Base-by-base conservation (phyloP, 306 rosid genomes). In the Prunus padus region DNA sequence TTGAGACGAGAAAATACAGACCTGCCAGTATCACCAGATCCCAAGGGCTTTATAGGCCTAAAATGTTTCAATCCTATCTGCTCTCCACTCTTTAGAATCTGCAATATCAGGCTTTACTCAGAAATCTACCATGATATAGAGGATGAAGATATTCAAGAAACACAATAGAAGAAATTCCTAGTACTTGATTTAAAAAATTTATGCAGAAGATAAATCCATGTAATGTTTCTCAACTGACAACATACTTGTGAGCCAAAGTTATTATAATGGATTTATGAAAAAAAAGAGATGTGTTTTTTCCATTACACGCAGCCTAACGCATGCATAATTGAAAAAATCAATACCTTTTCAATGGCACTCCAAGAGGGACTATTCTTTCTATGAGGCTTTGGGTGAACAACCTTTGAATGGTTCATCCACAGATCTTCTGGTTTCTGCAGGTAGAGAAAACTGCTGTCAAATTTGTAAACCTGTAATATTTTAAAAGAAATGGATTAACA, bases 11-110 rank as follows among this genome's bases (percentile, higher is more conserved):
- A 52, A 66, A 62, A 20, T 30, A 73, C 76, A 14, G 74, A 94
- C 98, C 95, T 90, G 86, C 99, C 99, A 73, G 98, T 95, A 77
- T 95, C 98, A 49, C 98, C 98, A 10, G 89, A 89, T 30, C 98
- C 98, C 88, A 95, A 85, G 44, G 98, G 96, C 69, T 86, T 95
- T 47, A 95, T 67, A 71, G 98, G 98, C 85, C 57, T 90, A 75
- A 95, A 92, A 77, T 95, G 98, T 81, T 87, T 86, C 83, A 95
- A 77, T 68, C 92, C 86, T 46, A 95, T 88, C 77, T 73, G 88
- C 71, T 95, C 97, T 60, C 96, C 97, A 59, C 81, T 80, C 23
- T 90, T 88, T 63, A 86, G 47, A 84, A 90, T 88, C 98, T 95
- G 89, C 85, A 83, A 79, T 73, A 82, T 72, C n/a, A 11, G 50